phyloP scores from a whole-genome alignment of 176 grass and related monocot species.

The Coix lacrymajobi region DNA sequence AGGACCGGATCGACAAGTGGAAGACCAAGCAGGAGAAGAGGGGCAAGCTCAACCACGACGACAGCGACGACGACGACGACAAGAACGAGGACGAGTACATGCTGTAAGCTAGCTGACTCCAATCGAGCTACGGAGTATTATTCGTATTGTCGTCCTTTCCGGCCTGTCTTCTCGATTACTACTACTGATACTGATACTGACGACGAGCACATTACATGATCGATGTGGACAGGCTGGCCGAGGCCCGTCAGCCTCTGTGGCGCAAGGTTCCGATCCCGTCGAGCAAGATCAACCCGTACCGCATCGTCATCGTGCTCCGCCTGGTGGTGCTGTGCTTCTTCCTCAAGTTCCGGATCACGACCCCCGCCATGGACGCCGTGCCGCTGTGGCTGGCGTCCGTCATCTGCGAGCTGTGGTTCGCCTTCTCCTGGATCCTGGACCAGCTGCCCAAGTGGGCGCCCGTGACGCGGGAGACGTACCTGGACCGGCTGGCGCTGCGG shows the following conservation, averaged over 20 bases:
- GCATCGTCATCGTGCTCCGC: slow-evolving; percentile 90
- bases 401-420: slow-evolving; percentile 97
- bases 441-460: slow-evolving; percentile 98
- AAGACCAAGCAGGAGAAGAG: slow-evolving; percentile 83
- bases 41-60: slow-evolving; percentile 60
- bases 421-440: slow-evolving; percentile 96
- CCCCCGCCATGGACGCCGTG: slow-evolving; percentile 69
- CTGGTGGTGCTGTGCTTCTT: slow-evolving; percentile 88
- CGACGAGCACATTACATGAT: too few relatives aligned
- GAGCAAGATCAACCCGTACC: slow-evolving; percentile 91
- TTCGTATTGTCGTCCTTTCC: too few relatives aligned
- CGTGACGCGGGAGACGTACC: slow-evolving; percentile 87
- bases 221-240: too few relatives aligned
- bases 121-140: too few relatives aligned
- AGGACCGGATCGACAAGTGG: slow-evolving; percentile 97
- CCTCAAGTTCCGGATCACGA: slow-evolving; percentile 82
- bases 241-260: slow-evolving; percentile 90
- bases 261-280: slow-evolving; percentile 91
- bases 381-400: slow-evolving; percentile 80
- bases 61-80: slow-evolving; percentile 58
- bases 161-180: too few relatives aligned
- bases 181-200: too few relatives aligned
- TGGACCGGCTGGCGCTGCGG: slow-evolving; percentile 77
- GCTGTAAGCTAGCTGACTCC: too few relatives aligned
- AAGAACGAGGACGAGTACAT: slow-evolving; percentile 75